These are phyloP conservation scores for Zymoseptoria passerinii DNA, from an alignment of 2,329 filamentous ascomycete species.

Conservation along the genomic window DNA sequence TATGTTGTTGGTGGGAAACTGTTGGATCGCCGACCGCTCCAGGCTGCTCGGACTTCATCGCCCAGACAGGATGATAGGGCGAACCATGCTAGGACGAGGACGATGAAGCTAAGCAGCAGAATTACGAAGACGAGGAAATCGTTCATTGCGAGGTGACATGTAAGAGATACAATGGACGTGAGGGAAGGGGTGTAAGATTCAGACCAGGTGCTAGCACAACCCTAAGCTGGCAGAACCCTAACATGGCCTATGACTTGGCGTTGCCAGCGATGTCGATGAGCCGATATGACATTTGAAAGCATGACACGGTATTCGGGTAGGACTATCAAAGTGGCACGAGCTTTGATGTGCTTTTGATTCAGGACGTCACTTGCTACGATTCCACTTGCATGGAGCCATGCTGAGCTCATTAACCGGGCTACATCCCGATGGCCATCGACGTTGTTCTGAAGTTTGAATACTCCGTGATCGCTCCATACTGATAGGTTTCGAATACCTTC, in stretches of 20 bases:
- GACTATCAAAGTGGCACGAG: not conserved
- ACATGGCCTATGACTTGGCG: not conserved
- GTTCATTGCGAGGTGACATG: slow-evolving; percentile 10
- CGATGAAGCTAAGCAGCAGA: slow-evolving; percentile 16
- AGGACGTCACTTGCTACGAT: not conserved
- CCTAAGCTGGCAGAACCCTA: not conserved
- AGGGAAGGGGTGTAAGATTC: not conserved
- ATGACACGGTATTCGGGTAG: not conserved
- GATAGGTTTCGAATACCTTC: not conserved
- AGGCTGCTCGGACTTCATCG: slow-evolving; percentile 41
- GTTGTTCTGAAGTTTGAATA: not conserved
- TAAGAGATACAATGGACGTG: not conserved
- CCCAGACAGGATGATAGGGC: slow-evolving; percentile 49
- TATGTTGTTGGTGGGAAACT: slow-evolving; percentile 37
- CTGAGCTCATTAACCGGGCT: too few species aligned
- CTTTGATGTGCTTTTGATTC: not conserved
- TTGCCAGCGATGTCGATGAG: not conserved
- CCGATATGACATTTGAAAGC: not conserved
- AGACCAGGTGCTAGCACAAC: not conserved
- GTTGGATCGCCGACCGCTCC: slow-evolving; percentile 34
- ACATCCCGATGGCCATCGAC: not conserved
- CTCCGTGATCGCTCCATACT: not conserved
- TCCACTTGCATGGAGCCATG: not conserved
- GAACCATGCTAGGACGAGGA: slow-evolving; percentile 38
- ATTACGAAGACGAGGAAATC: slow-evolving; percentile 16